A percentile compares a stretch with the other conserved stretches of the same genome.
Conservation (phyloP, 805 yeast genomes). For the Phaffomyces thermotolerans region DNA sequence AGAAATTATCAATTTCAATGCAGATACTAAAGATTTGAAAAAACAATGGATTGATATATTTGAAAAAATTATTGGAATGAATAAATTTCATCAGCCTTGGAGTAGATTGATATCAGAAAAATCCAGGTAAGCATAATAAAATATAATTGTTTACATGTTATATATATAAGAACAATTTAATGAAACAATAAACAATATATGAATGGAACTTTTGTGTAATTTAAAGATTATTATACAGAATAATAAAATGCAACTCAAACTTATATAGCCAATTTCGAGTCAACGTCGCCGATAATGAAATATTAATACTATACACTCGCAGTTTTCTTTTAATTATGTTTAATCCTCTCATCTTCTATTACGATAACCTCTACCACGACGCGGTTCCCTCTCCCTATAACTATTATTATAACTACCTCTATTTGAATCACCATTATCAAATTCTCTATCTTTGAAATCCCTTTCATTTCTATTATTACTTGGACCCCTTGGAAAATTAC, state of each 20-base stretch:
- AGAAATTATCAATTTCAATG: slow-evolving; percentile 79
- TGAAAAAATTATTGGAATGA: slow-evolving; percentile 47
- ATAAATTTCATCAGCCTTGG: slow-evolving; percentile 58
- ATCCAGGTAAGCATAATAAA: neutral
- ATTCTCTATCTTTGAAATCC: slow-evolving; percentile 16
- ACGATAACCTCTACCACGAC: slow-evolving; percentile 13
- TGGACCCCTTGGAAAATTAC: slow-evolving; percentile 7
- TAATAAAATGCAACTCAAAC: too few species aligned
- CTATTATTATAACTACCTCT: slow-evolving; percentile 6
- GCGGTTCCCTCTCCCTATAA: slow-evolving; percentile 19
- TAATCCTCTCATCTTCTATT: slow-evolving; percentile 5
- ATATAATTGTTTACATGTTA: neutral
- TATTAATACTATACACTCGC: neutral
- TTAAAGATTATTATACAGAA: too few species aligned
- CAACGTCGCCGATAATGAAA: too few species aligned
- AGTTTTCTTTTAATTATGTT: too few species aligned
- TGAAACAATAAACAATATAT: neutral
- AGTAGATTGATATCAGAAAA: slow-evolving; percentile 35
- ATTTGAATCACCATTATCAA: slow-evolving; percentile 7
- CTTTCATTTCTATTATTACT: slow-evolving; percentile 2
- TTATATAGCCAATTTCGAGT: too few species aligned
- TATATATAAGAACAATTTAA: neutral
- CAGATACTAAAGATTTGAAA: slow-evolving; percentile 60
- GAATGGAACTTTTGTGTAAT: neutral
- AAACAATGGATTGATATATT: slow-evolving; percentile 57